Percentiles rank a stretch among this genome's conserved stretches.
These are phyloP conservation scores for Selaginella tamariscina DNA, from an alignment of 75 land plant species.

Conservation along the genomic window DNA sequence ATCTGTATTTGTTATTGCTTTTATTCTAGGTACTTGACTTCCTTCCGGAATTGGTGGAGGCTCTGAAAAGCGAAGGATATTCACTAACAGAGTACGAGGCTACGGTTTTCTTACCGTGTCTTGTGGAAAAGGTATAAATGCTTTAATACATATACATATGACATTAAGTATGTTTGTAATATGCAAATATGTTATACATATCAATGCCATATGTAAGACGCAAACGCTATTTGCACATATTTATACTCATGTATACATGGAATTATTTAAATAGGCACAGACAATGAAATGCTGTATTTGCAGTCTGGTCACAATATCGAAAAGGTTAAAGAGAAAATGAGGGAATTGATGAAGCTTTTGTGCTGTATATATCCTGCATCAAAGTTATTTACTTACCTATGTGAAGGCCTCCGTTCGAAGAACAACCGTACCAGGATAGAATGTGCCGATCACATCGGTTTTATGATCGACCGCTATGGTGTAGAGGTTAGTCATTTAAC, in stretches of 20 bases:
- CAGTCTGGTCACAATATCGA: constrained; percentile 99
- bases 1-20: neutral
- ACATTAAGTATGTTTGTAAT: neutral
- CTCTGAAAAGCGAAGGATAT: constrained; percentile 64
- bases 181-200: too few relatives aligned
- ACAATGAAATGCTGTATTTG: constrained; percentile 14
- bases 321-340: constrained; percentile 86
- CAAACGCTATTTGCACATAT: too few relatives aligned
- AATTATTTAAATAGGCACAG: too few relatives aligned
- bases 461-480: constrained; percentile 62
- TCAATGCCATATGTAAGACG: too few relatives aligned
- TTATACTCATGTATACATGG: too few relatives aligned
- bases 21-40: constrained; percentile 76
- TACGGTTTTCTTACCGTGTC: constrained; percentile 78
- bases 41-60: constrained; percentile 73
- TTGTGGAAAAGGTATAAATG: constrained; percentile 91
- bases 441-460: constrained; percentile 80
- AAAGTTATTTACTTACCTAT: constrained; percentile 60
- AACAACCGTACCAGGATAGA: constrained; percentile 88
- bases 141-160: neutral
- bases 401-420: constrained; percentile 87
- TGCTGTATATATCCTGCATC: constrained; percentile 54
- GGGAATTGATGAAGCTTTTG: constrained; percentile 68
- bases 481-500: constrained; percentile 47
- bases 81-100: constrained; percentile 73